A percentile compares a stretch with the other conserved stretches of the same genome.
Evolutionary conservation across 1,284 basidiomycete genomes (phyloP).

Genomic region (Cystobasidiaceae sp.): DNA sequence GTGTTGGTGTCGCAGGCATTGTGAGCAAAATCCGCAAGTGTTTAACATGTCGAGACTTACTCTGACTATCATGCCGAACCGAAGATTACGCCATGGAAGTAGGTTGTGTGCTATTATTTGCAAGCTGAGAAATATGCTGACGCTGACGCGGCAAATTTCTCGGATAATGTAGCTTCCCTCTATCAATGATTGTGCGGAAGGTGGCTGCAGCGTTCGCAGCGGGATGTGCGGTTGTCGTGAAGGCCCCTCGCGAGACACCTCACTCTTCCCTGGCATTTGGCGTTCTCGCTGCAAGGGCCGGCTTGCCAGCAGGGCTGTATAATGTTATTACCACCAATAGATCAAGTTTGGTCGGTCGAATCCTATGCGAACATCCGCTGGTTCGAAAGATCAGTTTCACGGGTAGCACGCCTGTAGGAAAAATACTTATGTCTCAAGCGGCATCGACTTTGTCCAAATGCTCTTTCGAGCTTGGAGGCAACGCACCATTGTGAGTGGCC

Average conservation of each 20-base stretch:
- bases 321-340: slow-evolving; percentile 89
- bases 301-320: slow-evolving; percentile 88
- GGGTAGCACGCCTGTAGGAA: slow-evolving; percentile 75
- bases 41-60: slow-evolving; percentile 50
- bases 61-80: not conserved
- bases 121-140: not conserved
- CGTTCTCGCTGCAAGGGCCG: slow-evolving; percentile 65
- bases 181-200: slow-evolving; percentile 88
- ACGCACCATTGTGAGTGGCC: slow-evolving; percentile 74
- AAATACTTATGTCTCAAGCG: slow-evolving; percentile 81
- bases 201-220: slow-evolving; percentile 79
- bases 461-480: slow-evolving; percentile 60
- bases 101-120: not conserved
- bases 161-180: slow-evolving; percentile 48
- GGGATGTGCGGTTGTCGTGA: slow-evolving; percentile 86
- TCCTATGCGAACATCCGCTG: slow-evolving; percentile 49
- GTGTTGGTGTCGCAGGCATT: slow-evolving; percentile 42
- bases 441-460: slow-evolving; percentile 83
- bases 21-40: slow-evolving; percentile 59
- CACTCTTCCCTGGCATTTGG: slow-evolving; percentile 84
- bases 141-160: not conserved
- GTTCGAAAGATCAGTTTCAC: slow-evolving; percentile 82
- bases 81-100: slow-evolving; percentile 21
- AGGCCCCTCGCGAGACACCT: slow-evolving; percentile 92
- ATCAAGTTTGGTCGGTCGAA: slow-evolving; percentile 69